These are phyloP conservation scores for Fusarium mundagurra DNA, from an alignment of 2,329 filamentous ascomycete species.

Conservation along the genomic window DNA sequence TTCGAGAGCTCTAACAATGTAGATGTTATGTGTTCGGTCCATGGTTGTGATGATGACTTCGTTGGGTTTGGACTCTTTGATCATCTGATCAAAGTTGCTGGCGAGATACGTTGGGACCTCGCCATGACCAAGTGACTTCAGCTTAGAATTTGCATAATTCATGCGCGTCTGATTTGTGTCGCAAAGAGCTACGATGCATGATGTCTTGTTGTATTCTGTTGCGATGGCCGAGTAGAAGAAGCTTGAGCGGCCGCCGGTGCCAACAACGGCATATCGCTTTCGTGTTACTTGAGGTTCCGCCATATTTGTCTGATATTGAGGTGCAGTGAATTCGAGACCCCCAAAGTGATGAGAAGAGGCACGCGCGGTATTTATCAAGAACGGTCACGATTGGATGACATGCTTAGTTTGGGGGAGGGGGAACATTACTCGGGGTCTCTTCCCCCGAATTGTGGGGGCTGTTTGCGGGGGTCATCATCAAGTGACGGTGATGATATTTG, in stretches of 20 bases:
- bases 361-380: constrained; percentile 9
- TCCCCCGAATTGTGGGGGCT: constrained; percentile 24
- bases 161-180: constrained; percentile 70
- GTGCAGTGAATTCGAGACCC: background rate
- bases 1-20: constrained; percentile 68
- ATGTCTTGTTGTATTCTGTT: constrained; percentile 60
- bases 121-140: constrained; percentile 57
- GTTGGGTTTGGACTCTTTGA: constrained; percentile 64
- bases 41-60: constrained; percentile 72
- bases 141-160: constrained; percentile 62
- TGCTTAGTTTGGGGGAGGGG: background rate
- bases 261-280: constrained; percentile 65
- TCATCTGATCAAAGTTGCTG: constrained; percentile 66
- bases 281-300: constrained; percentile 19
- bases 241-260: constrained; percentile 66
- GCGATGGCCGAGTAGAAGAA: constrained; percentile 71
- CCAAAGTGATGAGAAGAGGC: background rate
- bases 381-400: background rate
- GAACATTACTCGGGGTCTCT: constrained; percentile 17
- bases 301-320: background rate
- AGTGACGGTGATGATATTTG: background rate
- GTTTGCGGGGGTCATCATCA: constrained; percentile 3
- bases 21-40: constrained; percentile 68
- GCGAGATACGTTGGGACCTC: constrained; percentile 65
- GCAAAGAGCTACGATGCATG: constrained; percentile 64